Evolutionary conservation across 257 asterid genomes (phyloP), one percentile per base, ranked within the genome.

Genomic region (Penstemon eatonii): DNA sequence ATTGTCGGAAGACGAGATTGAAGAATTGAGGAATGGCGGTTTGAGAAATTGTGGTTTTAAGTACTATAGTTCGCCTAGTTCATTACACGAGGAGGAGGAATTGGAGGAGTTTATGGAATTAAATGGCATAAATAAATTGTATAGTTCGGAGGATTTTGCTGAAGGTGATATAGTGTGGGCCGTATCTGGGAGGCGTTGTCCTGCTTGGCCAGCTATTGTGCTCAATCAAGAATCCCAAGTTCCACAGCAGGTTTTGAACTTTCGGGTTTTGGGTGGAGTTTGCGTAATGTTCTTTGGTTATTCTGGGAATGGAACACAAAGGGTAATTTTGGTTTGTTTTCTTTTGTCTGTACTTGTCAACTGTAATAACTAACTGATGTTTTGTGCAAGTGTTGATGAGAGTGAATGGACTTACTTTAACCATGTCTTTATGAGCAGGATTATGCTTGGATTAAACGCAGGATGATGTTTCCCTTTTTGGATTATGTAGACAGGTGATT

Each of bases 221-320:
- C 97, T 94, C 57, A 81, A 91, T 83, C 89, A 88, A n/a, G 83
- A 78, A 56, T 78, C 79, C 4, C 99, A 94, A 74, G 33, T 25
- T 25, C 33, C 33, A 25, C 33, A 25, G 33, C 33, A 25, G 33
- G 96, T 94, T 83, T 73, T 80, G 73, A 89, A 81, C 70, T 91
- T 76, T 70, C 86, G 89, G 15, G 75, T 86, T 80, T 54, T 77
- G 33, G 86, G 89, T 18, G 68, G 97, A 7, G 79, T 81, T 72
- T 91, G 97, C 60, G 99, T 94, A n/a, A 94, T 94, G 99, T 94
- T 94, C 79, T 94, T 94, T 74, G 99, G 97, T 44, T 91, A 89
- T 83, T 94, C 96, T 6, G 96, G 97, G 67, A 91, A 94, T 67
- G 97, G 99, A 71, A 89, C 99, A 5, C 99, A 94, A 66, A 80